A percentile compares a stretch with the other conserved stretches of the same genome.
These are phyloP conservation scores for Durotheca rogersii DNA, from an alignment of 495 filamentous ascomycete genomes.

Conservation along the genomic window DNA sequence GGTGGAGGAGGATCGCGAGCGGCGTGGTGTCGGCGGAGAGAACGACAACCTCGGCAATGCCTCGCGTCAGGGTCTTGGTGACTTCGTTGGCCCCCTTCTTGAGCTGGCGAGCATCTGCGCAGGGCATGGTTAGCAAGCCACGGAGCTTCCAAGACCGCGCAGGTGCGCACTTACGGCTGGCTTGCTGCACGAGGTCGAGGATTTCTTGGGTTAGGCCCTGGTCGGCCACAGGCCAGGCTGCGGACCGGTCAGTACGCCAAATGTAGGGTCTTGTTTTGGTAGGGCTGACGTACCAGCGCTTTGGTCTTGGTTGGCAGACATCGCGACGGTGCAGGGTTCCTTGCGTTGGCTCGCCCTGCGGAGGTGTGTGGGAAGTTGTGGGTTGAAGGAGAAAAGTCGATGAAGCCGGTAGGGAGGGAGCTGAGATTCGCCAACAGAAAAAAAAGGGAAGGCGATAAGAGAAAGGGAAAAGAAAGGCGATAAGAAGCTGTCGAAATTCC, in stretches of 20 bases:
- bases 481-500: constrained; percentile 8
- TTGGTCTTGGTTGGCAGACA: constrained; percentile 56
- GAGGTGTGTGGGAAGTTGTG: constrained; percentile 12
- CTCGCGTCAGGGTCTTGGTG: constrained; percentile 46
- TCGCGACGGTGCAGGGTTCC: constrained; percentile 56
- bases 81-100: constrained; percentile 77
- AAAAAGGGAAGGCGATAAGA: neutral
- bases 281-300: constrained; percentile 40
- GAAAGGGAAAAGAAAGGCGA: constrained; percentile 6
- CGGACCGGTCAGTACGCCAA: constrained; percentile 19
- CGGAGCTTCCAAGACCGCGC: neutral
- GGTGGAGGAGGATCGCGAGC: constrained; percentile 86
- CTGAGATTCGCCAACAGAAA: constrained; percentile 9
- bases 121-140: constrained; percentile 8
- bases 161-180: constrained; percentile 46
- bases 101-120: constrained; percentile 69
- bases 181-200: constrained; percentile 86
- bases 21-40: constrained; percentile 85
- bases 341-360: constrained; percentile 62
- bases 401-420: too few relatives aligned
- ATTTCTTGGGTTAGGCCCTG: constrained; percentile 73
- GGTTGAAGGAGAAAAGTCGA: constrained; percentile 7
- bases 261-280: neutral
- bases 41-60: constrained; percentile 83
- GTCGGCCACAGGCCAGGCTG: constrained; percentile 91